These are phyloP conservation scores for Evernia prunastri DNA, from an alignment of 495 filamentous ascomycete genomes.

Conservation along the genomic window DNA sequence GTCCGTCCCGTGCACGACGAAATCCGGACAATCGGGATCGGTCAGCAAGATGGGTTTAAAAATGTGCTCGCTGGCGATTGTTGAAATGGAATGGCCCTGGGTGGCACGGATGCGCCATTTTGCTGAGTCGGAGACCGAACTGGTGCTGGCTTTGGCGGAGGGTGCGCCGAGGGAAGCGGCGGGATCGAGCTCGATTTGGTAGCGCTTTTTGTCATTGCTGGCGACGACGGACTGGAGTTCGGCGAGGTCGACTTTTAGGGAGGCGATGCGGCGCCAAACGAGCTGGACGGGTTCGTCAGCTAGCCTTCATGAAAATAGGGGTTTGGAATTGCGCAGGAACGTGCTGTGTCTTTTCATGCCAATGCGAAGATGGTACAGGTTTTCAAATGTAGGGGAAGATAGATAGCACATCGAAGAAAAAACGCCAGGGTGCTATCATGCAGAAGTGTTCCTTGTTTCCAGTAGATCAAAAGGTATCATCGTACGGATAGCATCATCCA, in stretches of 20 bases:
- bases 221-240: conserved; percentile 68
- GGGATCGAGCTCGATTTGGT: conserved; percentile 44
- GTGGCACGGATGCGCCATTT: conserved; percentile 88
- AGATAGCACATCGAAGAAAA: not conserved
- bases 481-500: not conserved
- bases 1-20: conserved; percentile 83
- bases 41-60: conserved; percentile 56
- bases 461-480: not conserved
- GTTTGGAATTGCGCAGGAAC: not conserved
- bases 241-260: conserved; percentile 60
- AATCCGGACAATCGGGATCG: conserved; percentile 27
- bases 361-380: not conserved
- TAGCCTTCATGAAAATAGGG: not conserved
- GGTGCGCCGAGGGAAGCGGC: conserved; percentile 56
- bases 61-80: conserved; percentile 59
- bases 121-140: conserved; percentile 40
- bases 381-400: too few relatives aligned
- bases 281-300: conserved; percentile 42
- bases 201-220: conserved; percentile 85
- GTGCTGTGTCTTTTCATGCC: not conserved
- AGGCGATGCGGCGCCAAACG: conserved; percentile 59
- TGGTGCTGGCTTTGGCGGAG: conserved; percentile 11
- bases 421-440: too few relatives aligned
- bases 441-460: not conserved
- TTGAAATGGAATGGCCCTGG: conserved; percentile 70